Evolutionary conservation across 2,329 filamentous ascomycete genomes (phyloP), one percentile per base, ranked within the genome.

Genomic region (Ophiostoma triangulosporum): DNA sequence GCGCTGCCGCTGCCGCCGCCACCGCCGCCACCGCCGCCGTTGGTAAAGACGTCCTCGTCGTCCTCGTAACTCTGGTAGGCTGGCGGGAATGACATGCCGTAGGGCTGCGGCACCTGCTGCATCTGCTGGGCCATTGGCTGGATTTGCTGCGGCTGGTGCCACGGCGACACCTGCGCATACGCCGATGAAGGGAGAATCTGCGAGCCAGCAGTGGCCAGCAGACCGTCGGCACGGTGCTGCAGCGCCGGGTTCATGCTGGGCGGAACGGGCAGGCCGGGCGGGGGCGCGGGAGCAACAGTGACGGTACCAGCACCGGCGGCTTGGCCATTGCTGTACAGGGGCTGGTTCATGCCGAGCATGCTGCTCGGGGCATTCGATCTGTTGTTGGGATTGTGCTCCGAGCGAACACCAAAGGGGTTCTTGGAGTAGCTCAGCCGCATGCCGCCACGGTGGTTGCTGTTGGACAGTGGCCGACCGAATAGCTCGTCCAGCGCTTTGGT

Each of bases 381-480:
- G 26, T 54, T 74, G 69, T 68, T 69, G 8, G 72, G 64, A n/a
- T 70, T 74, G 63, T 90, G 88, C 26, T 81, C 82, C 1, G 86
- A 88, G 46, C 93, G 84, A 27, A 97, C 91, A 22, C 93, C 93
- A 1, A 97, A 76, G 0, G 93, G 93, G 62, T 97, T 97, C 72
- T 97, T 97, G 29, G 91, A 96, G 68, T 96, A 98, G 68, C 89
- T 95, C 54, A 98, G 74, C 24, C 93, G 84, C 62, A 98, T 96
- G 32, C 93, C 93, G 6, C 91, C 91, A 64, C 88, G 35, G 12
- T 26, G 15, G 9, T 7, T 79, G 63, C 89, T 95, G 69, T 95
- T 96, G 65, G 90, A 88, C 31, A 97, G 76, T 49, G 80, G 81
- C 50, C 85, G 81, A 0, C 93, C 93, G 63, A 97, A 96, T 1